These are phyloP conservation scores for Nymphaea colorata DNA, from an alignment of 164 flowering plant genomes.

Conservation along the genomic window DNA sequence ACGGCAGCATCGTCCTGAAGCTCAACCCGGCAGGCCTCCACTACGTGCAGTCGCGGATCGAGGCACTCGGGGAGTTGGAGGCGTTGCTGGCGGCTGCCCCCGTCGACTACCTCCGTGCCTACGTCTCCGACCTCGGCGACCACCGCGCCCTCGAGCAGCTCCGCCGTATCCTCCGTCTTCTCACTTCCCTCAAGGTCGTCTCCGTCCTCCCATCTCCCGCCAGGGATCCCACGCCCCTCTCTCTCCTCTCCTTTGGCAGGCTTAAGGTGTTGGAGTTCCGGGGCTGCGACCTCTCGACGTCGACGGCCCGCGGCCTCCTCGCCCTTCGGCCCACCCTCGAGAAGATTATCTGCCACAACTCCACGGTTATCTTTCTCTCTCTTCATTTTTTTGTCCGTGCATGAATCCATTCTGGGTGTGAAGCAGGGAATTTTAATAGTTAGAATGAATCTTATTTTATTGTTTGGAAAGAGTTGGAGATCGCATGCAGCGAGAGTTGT, in stretches of 20 bases:
- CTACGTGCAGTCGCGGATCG: conserved; percentile 86
- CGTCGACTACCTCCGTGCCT: conserved; percentile 90
- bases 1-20: conserved; percentile 52
- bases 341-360: conserved; percentile 78
- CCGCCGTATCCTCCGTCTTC: conserved; percentile 57
- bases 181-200: conserved; percentile 73
- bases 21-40: conserved; percentile 85
- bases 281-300: conserved; percentile 85
- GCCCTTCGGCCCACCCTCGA: conserved; percentile 78
- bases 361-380: conserved; percentile 48
- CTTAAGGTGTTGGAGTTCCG: conserved; percentile 76
- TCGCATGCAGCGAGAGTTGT: too few relatives aligned
- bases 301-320: conserved; percentile 75
- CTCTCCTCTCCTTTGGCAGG: conserved; percentile 54
- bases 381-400: background rate
- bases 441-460: background rate
- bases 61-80: conserved; percentile 75
- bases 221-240: conserved; percentile 75
- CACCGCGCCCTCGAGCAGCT: conserved; percentile 93
- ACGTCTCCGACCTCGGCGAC: conserved; percentile 93
- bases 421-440: too few relatives aligned
- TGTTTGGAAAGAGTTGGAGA: background rate
- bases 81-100: conserved; percentile 74
- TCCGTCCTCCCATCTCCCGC: conserved; percentile 42
- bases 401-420: background rate